phyloP scores from a whole-genome alignment of 2,329 filamentous ascomycete species.

The Penicillium concentricum region DNA sequence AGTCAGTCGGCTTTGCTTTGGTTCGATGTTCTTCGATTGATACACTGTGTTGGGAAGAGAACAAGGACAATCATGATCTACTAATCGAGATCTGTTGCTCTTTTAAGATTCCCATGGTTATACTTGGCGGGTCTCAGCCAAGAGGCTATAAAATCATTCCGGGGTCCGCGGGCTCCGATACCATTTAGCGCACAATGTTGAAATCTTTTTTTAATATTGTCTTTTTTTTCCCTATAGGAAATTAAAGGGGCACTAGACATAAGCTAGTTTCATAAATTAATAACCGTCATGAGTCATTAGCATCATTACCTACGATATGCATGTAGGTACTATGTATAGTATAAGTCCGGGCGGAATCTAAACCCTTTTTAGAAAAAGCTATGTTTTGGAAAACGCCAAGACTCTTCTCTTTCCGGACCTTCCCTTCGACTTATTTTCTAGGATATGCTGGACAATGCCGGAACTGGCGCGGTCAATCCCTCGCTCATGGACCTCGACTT shows the following conservation, averaged over 20 bases:
- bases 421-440: background rate
- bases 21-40: background rate
- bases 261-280: background rate
- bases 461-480: constrained; percentile 37
- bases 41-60: background rate
- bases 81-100: background rate
- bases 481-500: constrained; percentile 67
- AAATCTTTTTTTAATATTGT: background rate
- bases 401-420: background rate
- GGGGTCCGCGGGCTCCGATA: background rate
- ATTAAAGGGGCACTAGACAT: background rate
- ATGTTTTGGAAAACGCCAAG: background rate
- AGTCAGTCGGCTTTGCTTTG: background rate
- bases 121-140: background rate
- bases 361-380: background rate
- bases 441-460: constrained; percentile 35
- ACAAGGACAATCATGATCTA: background rate
- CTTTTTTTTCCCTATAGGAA: background rate
- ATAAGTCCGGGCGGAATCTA: background rate
- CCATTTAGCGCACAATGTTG: background rate
- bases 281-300: background rate
- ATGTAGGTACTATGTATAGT: too few relatives aligned
- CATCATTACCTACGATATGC: background rate
- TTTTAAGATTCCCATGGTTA: background rate
- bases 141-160: background rate